Base-by-base conservation (phyloP, 371 early-diverging fungal genomes). In the Mucor ambiguus region DNA sequence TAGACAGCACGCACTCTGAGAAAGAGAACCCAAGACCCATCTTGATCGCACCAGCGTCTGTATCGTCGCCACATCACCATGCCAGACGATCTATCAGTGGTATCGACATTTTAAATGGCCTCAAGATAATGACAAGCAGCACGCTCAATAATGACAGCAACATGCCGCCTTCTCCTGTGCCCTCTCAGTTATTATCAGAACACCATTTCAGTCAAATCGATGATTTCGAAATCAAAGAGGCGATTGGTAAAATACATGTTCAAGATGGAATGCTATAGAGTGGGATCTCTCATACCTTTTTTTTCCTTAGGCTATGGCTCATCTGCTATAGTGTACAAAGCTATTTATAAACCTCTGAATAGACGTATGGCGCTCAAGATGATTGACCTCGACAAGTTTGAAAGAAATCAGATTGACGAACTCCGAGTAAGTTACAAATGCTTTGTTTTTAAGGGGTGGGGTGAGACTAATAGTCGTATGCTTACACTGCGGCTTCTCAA, bases 351-450 rank as follows among this genome's bases (percentile, higher is more conserved):
- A 57, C 92, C 93, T 1, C 54, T 81, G 24, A 82, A 85, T 58
- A 85, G 80, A 70, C 69, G 75, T 22, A 90, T 94, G 38, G 91
- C 91, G n/a, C 78, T 93, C 49, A 94, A 94, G 72, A 85, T 90
- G 66, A 93, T 94, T 72, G 93, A 94, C 69, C 74, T 94, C 72
- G 94, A 94, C 72, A 84, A 85, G 86, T 94, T 94, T 82, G 93
- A 93, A 71, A 73, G 94, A 24, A 91, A 92, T 72, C 94, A 94
- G 74, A 94, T 94, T 65, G 95, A 93, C 68, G 93, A 93, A 74
- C 86, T 95, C 44, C 74, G 95, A 71, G 89, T 92, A 80, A 72
- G 56, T 11, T 14, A n/a, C n/a, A n/a, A n/a, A n/a, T n/a, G n/a
- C n/a, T n/a, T n/a, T n/a, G n/a, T 2, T 41, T 54, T 44, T 35